phyloP scores from a whole-genome alignment of 192 early-diverging fungal genomes.

The Coemansia sp. region DNA sequence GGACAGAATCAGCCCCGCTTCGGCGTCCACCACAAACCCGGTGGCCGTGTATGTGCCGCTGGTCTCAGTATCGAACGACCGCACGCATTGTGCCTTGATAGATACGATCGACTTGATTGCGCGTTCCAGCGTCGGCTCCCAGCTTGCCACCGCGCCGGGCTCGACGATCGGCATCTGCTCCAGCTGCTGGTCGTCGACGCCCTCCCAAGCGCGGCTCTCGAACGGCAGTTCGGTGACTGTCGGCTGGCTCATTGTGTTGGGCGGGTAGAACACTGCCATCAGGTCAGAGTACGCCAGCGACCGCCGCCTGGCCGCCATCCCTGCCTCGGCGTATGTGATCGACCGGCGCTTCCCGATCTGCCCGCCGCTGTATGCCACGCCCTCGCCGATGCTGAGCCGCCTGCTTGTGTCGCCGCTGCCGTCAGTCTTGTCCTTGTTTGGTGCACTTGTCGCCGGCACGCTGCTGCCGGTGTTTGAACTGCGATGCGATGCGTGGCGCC shows the following conservation, averaged over 20 bases:
- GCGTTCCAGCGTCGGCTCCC: conserved; percentile 73
- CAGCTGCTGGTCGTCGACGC: background rate
- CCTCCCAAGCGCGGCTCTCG: conserved; percentile 18
- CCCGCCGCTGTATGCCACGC: background rate
- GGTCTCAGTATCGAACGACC: conserved; percentile 78
- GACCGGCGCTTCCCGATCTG: conserved; percentile 19
- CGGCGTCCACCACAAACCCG: conserved; percentile 77
- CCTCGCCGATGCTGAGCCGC: background rate
- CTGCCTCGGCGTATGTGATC: conserved; percentile 32
- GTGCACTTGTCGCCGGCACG: background rate
- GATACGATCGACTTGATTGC: conserved; percentile 78
- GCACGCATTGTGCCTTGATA: conserved; percentile 75
- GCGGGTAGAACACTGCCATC: conserved; percentile 57
- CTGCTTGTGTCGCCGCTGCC: background rate
- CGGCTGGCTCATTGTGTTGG: conserved; percentile 45
- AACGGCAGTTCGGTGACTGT: conserved; percentile 49
- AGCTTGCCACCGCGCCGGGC: conserved; percentile 34
- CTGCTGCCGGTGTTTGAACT: background rate
- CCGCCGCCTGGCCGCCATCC: conserved; percentile 25
- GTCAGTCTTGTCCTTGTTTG: background rate
- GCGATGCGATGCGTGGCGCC: background rate
- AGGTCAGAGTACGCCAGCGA: conserved; percentile 48
- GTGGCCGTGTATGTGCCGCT: conserved; percentile 73
- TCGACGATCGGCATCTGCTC: conserved; percentile 14
- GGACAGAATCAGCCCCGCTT: conserved; percentile 71